Evolutionary conservation across 768 basidiomycete species (phyloP).

Genomic region (Termitomyces sp.): DNA sequence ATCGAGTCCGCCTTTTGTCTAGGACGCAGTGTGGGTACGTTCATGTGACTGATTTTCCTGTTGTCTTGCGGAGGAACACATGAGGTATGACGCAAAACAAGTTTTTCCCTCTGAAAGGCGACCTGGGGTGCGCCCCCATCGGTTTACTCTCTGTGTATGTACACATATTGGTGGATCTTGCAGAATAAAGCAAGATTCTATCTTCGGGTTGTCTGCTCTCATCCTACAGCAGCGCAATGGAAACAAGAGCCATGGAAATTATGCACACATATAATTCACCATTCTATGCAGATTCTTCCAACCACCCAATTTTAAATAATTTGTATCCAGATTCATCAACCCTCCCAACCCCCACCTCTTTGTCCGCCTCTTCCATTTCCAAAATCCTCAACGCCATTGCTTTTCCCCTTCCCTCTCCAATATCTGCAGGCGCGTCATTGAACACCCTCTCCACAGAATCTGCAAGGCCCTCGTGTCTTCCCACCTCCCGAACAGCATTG

Average conservation of each 20-base stretch:
- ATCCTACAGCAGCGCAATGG: background rate
- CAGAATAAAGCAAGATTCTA: too few relatives aligned
- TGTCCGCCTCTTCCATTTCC: constrained; percentile 39
- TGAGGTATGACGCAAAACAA: background rate
- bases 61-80: background rate
- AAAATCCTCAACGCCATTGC: constrained; percentile 39
- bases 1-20: background rate
- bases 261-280: background rate
- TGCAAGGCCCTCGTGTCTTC: constrained; percentile 56
- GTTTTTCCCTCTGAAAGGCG: background rate
- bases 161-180: too few relatives aligned
- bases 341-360: constrained; percentile 52
- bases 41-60: background rate
- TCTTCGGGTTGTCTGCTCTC: too few relatives aligned
- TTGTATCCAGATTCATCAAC: constrained; percentile 68
- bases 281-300: background rate
- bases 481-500: constrained; percentile 30
- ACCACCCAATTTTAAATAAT: constrained; percentile 73
- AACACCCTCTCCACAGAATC: constrained; percentile 56
- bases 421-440: constrained; percentile 12
- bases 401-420: constrained; percentile 1
- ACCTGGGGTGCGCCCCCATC: background rate
- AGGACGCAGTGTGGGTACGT: background rate
- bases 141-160: too few relatives aligned
- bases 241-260: background rate